Percentiles rank a stretch among this genome's conserved stretches.
phyloP scores from a whole-genome alignment of 192 early-diverging fungal genomes.

The Linnemannia exigua region DNA sequence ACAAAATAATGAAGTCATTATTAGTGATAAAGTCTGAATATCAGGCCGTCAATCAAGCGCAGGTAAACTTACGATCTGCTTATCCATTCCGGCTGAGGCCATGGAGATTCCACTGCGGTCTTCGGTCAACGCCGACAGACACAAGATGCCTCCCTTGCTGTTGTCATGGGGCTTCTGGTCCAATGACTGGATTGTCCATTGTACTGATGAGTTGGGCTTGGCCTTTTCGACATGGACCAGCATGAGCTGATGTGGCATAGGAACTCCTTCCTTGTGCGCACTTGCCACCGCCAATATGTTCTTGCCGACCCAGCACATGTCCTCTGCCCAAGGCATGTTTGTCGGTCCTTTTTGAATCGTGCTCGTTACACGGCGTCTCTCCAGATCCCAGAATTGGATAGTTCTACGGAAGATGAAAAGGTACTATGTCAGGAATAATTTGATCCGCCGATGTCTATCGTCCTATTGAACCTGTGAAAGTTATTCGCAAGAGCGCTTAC shows the following conservation, averaged over 20 bases:
- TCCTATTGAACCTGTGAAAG: neutral
- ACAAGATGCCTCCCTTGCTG: slow-evolving; percentile 37
- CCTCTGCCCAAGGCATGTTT: slow-evolving; percentile 47
- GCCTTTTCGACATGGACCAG: slow-evolving; percentile 27
- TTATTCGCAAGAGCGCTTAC: slow-evolving; percentile 8
- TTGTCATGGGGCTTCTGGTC: slow-evolving; percentile 30
- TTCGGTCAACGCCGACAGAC: slow-evolving; percentile 23
- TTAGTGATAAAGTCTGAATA: neutral
- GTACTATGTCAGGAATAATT: neutral
- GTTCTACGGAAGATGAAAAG: slow-evolving; percentile 9
- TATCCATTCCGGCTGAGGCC: slow-evolving; percentile 39
- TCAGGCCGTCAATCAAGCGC: neutral
- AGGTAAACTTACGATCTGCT: slow-evolving; percentile 38
- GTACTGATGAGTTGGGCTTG: slow-evolving; percentile 1
- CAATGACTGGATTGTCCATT: slow-evolving; percentile 31
- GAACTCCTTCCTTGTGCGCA: slow-evolving; percentile 29
- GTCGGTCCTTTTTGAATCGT: slow-evolving; percentile 25
- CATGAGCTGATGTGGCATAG: slow-evolving; percentile 21
- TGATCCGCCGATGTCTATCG: neutral
- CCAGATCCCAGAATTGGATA: slow-evolving; percentile 52
- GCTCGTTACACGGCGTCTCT: slow-evolving; percentile 9
- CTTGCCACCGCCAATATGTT: slow-evolving; percentile 37
- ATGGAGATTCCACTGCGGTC: slow-evolving; percentile 17
- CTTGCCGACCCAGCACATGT: slow-evolving; percentile 50
- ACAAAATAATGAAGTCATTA: neutral